These are phyloP conservation scores for Podaxis pistillaris DNA, from an alignment of 768 basidiomycete species.

Conservation along the genomic window DNA sequence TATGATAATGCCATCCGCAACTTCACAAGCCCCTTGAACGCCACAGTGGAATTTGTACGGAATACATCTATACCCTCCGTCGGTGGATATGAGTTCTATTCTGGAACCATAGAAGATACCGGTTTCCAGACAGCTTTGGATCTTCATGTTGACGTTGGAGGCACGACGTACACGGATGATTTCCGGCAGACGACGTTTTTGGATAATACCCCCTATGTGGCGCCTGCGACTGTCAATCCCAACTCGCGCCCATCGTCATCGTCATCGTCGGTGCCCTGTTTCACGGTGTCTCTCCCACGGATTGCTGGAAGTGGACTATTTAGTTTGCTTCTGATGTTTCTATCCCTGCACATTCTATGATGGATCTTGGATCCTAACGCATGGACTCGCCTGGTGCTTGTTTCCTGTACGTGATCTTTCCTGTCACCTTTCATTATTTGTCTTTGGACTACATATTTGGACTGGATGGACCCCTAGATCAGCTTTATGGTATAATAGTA, in stretches of 20 bases:
- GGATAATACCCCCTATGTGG: constrained; percentile 27
- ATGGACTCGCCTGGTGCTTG: neutral
- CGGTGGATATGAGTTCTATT: constrained; percentile 38
- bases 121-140: constrained; percentile 30
- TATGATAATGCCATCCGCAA: constrained; percentile 30
- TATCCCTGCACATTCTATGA: neutral
- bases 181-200: constrained; percentile 27
- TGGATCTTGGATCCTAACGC: neutral
- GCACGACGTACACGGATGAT: constrained; percentile 25
- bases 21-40: constrained; percentile 27
- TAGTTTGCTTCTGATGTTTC: neutral
- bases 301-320: neutral
- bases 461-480: neutral
- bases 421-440: neutral
- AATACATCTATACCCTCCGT: constrained; percentile 27
- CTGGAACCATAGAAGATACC: constrained; percentile 21
- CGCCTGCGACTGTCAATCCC: constrained; percentile 23
- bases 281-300: neutral
- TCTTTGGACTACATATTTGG: neutral
- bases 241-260: constrained; percentile 17
- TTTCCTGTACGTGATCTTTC: neutral
- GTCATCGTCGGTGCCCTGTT: constrained; percentile 1
- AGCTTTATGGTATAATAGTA: neutral
- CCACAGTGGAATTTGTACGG: constrained; percentile 27
- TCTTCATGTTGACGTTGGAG: constrained; percentile 23